Base-by-base conservation (phyloP, 768 basidiomycete species). In the Cubamyces sp. region DNA sequence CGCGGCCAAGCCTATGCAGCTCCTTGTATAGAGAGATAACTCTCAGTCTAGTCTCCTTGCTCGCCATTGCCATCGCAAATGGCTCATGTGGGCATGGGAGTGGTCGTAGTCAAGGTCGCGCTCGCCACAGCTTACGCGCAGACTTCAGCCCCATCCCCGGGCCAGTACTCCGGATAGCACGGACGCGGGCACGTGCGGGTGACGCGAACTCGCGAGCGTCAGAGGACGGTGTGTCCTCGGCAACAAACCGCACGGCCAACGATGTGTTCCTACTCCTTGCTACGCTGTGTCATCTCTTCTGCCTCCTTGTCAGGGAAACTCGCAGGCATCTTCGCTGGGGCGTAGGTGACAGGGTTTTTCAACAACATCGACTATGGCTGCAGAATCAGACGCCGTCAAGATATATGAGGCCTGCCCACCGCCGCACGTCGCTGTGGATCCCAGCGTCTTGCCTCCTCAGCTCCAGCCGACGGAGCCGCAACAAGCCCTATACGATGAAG, bases 1-100 rank as follows among this genome's bases (percentile, higher is more conserved):
- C 91, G 61, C 88, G 81, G 3, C 92, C 91, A 0, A 94, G 82
- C 58, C 90, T 80, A 66, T 88, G 86, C 8, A 94, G 81, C 70
- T 93, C 90, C 70, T 93, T 94, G 78, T 94, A 94, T 30, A 94
- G 76, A 0, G 85, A 81, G 7, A 92, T 75, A 1, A 85, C 90
- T 39, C 90, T 83, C 45, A 85, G 73, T 25, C 91, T 84, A 46
- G 83, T 81, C 19, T 79, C 73, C 60, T 75, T 80, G 68, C 73
- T 75, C 64, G 81, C 78, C 85, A 87, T 86, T 34, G 46, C 58
- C 54, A 56, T 59, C 42, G 43, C 48, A 51, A 34, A 51, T 7
- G 47, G 41, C 30, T 25, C 46, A 45, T 34, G 37, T 11, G 48
- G 25, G 26, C 51, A 54, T 53, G 23, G 15, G 18, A 26, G 28